Evolutionary conservation across 73 alveolate genomes (phyloP), one percentile per base, ranked within the genome.

Genomic region (Paramecium octaurelia): DNA sequence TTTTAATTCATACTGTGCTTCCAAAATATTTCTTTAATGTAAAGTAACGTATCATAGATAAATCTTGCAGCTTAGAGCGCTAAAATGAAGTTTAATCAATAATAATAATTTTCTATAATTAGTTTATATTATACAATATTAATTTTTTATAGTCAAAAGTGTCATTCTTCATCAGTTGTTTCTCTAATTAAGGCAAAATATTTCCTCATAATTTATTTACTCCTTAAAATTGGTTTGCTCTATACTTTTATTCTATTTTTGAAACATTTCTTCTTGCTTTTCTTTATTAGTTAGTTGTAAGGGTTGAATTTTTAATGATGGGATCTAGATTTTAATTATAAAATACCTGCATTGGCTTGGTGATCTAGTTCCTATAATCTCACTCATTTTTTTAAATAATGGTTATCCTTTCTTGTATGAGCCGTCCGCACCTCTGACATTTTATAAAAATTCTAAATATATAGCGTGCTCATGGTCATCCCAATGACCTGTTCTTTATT

Each of bases 341-440:
- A 64, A 75, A 42, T 75, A 75, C 88, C 88, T 75, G 88, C 88
- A 75, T 75, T 75, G 18, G 27, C 88, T 75, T 21, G 88, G 69
- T 8, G 88, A 29, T 75, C 88, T 75, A 38, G 88, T 75, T 35
- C 88, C 88, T 14, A 75, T 75, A 21, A 75, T 35, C 36, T 75
- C 88, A 36, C 88, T 75, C 88, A 75, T 75, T 42, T 24, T 35
- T 42, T 75, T 75, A 42, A 75, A 75, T 42, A 75, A 64, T 23
- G 84, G 84, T 64, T 64, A 34, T 64, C 84, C 84, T 64, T 64
- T 64, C 48, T 12, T 31, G 50, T 64, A 64, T 27, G 84, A 64
- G 29, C 84, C 27, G 5, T 64, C 46, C 0, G 12, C 42, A 34
- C 84, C 48, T 24, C 46, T 31, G 24, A 31, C 50, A 64, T 34